Base-by-base conservation (phyloP, 1,284 basidiomycete genomes). In the Volvariella surrecta region DNA sequence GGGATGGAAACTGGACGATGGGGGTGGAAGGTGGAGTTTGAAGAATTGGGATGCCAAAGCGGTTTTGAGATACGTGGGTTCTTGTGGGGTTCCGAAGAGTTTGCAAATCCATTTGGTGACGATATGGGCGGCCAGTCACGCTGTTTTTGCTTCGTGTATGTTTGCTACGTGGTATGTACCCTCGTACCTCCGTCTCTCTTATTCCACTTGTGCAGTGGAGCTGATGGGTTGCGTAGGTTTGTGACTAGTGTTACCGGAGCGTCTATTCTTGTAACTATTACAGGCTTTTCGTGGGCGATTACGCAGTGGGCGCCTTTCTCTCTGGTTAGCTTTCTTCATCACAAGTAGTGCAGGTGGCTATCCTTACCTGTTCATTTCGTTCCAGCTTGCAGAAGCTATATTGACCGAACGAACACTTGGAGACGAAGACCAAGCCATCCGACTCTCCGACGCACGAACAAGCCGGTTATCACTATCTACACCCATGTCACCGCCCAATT, bases 251-350 rank as follows among this genome's bases (percentile, higher is more conserved):
- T 86, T 1, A 53, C 57, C 16, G 77, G 79, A 0, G 79, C 83
- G 16, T 84, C 79, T 0, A 50, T 77, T 18, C 68, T 90, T 38
- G 72, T 89, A 31, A 73, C 79, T 7, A 49, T 82, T 10, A 74
- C 77, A 3, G 88, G 88, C 0, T 79, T 89, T 50, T 78, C 83
- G 8, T 89, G 82, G 82, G 84, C 85, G 1, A 71, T 90, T 43
- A 76, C 80, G 0, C 78, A 80, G 59, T 90, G 88, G 89, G 85
- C 75, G 7, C 85, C 85, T 2, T 88, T 85, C 58, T 75, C 84
- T 1, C 59, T 89, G 55, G 84, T 86, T 52, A 47, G 77, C 10
- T 44, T 13, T 7, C 32, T 11, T 3, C 37, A 32, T 39, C 15
- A 18, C 35, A n/a, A 28, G 8, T 16, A 32, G n/a, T n/a, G n/a